Base-by-base conservation (phyloP, 345 rosid genomes). In the Dimocarpus longan region DNA sequence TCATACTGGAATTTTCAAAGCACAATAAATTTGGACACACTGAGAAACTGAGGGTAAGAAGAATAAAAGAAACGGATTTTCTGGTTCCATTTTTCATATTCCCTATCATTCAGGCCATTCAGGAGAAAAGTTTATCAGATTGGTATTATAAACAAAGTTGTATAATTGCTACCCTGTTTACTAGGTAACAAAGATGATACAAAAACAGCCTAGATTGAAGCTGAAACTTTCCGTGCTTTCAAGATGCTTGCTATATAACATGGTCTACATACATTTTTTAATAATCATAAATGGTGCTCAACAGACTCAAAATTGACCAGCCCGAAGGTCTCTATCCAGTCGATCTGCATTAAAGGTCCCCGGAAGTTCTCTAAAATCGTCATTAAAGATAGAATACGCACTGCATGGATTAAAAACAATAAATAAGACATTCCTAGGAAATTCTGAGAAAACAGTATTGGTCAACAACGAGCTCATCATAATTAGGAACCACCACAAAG, bases 361-460 rank as follows among this genome's bases (percentile, higher is more conserved):
- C 0, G 97, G 96, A 83, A 94, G 96, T 93, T 92, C 98, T 88
- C 95, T 89, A 68, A 94, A 94, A 83, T 89, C 97, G 76, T 93
- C 94, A 50, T 91, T 92, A 89, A 92, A 94, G 83, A 94, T 94
- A 22, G 94, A 94, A 86, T 94, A 92, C 43, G 98, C 98, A 40
- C 97, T 89, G 92, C 82, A 81, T 18, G 19, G 54, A 19, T 80
- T 4, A 39, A 44, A 63, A 68, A 57, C 43, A 42, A 71, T 69
- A 73, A 9, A 15, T 22, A 37, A 54, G 74, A 15, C 28, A n/a
- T 54, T 63, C 56, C 22, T 21, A 22, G 40, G 24, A 60, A 42
- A 60, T 42, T 73, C 76, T 21, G 68, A 21, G 9, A 1, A 3
- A 22, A 40, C 63, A 1, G 54, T 24, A 37, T 24, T 28, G 63